Conservation (phyloP, 2,329 filamentous ascomycete species). For the Aspergillus sp. region DNA sequence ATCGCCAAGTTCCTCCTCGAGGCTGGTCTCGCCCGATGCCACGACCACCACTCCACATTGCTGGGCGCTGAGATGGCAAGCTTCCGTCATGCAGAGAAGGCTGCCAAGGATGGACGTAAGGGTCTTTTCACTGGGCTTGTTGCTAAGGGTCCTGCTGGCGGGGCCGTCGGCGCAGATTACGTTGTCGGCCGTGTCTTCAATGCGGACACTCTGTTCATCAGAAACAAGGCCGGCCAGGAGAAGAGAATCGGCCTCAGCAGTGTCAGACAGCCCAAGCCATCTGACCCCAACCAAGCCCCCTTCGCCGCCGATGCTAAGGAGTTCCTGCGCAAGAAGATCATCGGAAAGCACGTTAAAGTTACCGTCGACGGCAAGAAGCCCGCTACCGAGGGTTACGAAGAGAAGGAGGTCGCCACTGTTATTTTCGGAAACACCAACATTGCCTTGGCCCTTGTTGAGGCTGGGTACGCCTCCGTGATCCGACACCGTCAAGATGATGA, state of each 20-base stretch:
- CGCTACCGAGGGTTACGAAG: conserved; percentile 84
- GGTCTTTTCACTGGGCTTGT: conserved; percentile 80
- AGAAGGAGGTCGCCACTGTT: conserved; percentile 89
- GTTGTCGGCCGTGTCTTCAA: conserved; percentile 79
- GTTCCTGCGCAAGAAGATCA: conserved; percentile 85
- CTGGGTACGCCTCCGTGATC: conserved; percentile 89
- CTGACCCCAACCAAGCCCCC: conserved; percentile 79
- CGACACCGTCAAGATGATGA: conserved; percentile 92
- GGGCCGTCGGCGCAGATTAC: conserved; percentile 67
- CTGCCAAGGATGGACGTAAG: conserved; percentile 69
- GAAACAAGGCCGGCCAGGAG: conserved; percentile 78
- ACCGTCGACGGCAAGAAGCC: conserved; percentile 87
- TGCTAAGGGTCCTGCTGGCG: conserved; percentile 57
- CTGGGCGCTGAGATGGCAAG: conserved; percentile 82
- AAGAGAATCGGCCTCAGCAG: conserved; percentile 91
- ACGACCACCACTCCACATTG: conserved; percentile 92
- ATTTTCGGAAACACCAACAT: conserved; percentile 81
- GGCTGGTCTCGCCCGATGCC: conserved; percentile 84
- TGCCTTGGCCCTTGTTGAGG: conserved; percentile 78
- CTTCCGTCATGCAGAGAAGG: conserved; percentile 80
- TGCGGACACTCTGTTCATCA: conserved; percentile 82
- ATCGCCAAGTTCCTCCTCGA: conserved; percentile 88
- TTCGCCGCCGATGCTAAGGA: conserved; percentile 95
- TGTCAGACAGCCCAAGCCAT: conserved; percentile 84
- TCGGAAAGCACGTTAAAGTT: conserved; percentile 91